These are phyloP conservation scores for Endothia cerciana DNA, from an alignment of 2,329 filamentous ascomycete genomes.

Conservation along the genomic window DNA sequence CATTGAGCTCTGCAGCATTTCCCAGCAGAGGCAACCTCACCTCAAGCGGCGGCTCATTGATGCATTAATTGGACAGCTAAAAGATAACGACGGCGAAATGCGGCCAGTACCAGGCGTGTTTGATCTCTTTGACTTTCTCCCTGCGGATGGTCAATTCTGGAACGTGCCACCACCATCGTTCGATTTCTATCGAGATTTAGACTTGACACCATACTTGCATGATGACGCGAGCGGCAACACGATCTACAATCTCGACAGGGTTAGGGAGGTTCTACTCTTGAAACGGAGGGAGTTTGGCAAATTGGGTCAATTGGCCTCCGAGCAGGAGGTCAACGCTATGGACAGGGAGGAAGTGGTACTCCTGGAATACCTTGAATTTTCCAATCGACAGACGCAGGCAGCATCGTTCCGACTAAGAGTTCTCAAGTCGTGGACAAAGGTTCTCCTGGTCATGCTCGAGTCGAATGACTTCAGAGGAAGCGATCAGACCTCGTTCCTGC, in stretches of 20 bases:
- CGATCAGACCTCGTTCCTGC: slow-evolving; percentile 74
- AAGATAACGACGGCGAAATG: slow-evolving; percentile 67
- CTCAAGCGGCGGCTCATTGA: slow-evolving; percentile 70
- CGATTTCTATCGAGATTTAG: slow-evolving; percentile 65
- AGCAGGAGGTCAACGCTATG: slow-evolving; percentile 53
- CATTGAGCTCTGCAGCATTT: slow-evolving; percentile 79
- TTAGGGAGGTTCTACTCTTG: slow-evolving; percentile 74
- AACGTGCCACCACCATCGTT: slow-evolving; percentile 56
- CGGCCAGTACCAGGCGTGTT: slow-evolving; percentile 78
- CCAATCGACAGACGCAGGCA: slow-evolving; percentile 67
- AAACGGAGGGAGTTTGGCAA: slow-evolving; percentile 66
- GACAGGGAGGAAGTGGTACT: slow-evolving; percentile 65
- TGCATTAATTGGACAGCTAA: slow-evolving; percentile 77
- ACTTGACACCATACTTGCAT: slow-evolving; percentile 67
- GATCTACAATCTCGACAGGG: slow-evolving; percentile 71
- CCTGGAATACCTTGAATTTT: slow-evolving; percentile 62
- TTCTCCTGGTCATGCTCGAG: slow-evolving; percentile 82
- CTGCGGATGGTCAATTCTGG: slow-evolving; percentile 53
- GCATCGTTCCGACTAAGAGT: slow-evolving; percentile 64
- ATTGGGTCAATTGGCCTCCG: slow-evolving; percentile 51
- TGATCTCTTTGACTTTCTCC: slow-evolving; percentile 89
- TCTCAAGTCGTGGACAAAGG: slow-evolving; percentile 80
- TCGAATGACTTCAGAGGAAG: slow-evolving; percentile 77
- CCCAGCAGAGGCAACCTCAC: slow-evolving; percentile 71
- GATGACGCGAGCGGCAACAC: slow-evolving; percentile 59